Evolutionary conservation across 495 filamentous ascomycete species (phyloP), one percentile per base, ranked within the genome.

Genomic region (Immersiella caudata): DNA sequence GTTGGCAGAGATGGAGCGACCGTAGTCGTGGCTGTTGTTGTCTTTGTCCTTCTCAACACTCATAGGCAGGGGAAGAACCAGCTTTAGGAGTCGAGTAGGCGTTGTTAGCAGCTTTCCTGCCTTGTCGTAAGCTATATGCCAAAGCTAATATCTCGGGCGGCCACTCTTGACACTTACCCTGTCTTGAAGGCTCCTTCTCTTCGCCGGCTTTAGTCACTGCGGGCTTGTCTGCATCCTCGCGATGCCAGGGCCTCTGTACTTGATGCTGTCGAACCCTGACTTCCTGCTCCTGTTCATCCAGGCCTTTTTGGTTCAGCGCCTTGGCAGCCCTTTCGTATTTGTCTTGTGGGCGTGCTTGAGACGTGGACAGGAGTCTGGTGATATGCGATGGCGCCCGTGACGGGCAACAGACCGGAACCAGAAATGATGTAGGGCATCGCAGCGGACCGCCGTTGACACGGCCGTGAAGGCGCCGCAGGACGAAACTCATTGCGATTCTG

Each of bases 41-140:
- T 82, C 76, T 40, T 80, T 74, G 51, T 79, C 79, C 55, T 87
- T 86, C 27, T 85, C 81, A 66, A 89, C 82, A 1, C 75, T 67
- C 1, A 86, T 87, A 5, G 88, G 88, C 11, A 97, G 83, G 0
- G 94, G 94, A 8, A 97, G 83, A 24, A 97, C 89, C 18, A 98
- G 80, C 77, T 97, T 98, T 36, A 98, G 87, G 49, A 97, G 87
- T 6, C 92, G 86, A 0, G 92, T 95, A 0, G 94, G 94, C 0
- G 94, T 97, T 0, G 94, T 94, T 52, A 97, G 82, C 27, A 98
- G 85, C 79, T 94, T 96, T 49, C 93, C 93, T 96, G 60, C 14
- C 54, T 60, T 24, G 2, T 40, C 51, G 60, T 67, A 21, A 58
- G 16, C 12, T 8, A 21, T 11, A 33, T 8, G 29, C 29, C 8